Evolutionary conservation across 495 filamentous ascomycete species (phyloP), one percentile per base, ranked within the genome.

Genomic region (Podospora tetraspora): DNA sequence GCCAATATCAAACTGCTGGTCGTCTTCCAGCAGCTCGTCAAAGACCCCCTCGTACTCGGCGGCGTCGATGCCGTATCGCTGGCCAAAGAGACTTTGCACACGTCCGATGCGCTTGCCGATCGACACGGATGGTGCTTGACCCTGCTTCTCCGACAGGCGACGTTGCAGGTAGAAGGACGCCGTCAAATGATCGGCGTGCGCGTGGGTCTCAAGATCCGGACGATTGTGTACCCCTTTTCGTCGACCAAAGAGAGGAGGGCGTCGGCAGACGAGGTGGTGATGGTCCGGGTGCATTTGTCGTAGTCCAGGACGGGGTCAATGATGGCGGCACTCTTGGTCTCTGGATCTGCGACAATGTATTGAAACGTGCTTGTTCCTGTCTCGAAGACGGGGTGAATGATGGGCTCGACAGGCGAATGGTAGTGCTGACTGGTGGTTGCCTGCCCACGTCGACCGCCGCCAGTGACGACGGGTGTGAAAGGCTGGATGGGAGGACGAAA

Each of bases 241-340:
- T 71, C 59, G 56, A 83, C 68, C 3, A 84, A 25, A 0, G 70
- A 34, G 0, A 89, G 76, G 0, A 89, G 63, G 0, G 58, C 21
- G 68, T 88, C 85, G 32, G 87, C 87, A 13, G 82, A 72, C 1
- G 43, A 19, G 9, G 85, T 87, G 52, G 70, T 77, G 69, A 88
- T 78, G n/a, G 68, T 70, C 37, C 80, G 78, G 9, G 75, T 83
- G 57, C 73, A 67, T 0, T 78, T 79, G 64, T 86, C 79, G 71
- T 81, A 88, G 74, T 89, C 82, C 13, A 89, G 77, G 2, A 89
- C 87, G 0, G 86, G 77, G 71, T 89, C 87, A 68, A 89, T 87
- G 67, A 89, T 84, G 58, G 77, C 83, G 34, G 86, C 83, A 0
- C 66, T 57, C 3, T 59, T 63, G 3, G 85, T 85, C 3, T 71